Base-by-base conservation (phyloP, 1,284 basidiomycete genomes). In the Austroboletus olivaceoglutinosus region DNA sequence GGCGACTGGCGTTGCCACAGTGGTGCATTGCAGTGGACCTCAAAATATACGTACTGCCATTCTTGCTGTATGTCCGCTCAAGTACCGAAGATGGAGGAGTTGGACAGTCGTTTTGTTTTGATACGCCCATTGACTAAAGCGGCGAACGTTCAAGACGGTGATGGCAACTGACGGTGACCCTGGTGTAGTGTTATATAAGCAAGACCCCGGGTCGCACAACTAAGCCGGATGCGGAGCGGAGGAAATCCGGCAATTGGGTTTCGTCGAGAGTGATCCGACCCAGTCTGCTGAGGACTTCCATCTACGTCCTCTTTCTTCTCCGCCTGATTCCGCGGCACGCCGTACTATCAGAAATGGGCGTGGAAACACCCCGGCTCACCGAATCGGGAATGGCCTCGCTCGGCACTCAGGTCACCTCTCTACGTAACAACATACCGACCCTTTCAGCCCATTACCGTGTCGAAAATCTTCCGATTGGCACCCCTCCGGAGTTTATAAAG, bases 381-480 rank as follows among this genome's bases (percentile, higher is more conserved):
- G 34, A 54, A 61, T 51, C 27, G 39, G 58, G 51, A 37, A 22
- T 45, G 38, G 27, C 47, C 49, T 45, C 25, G 43, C 50, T 45
- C 51, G 42, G 51, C 25, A 27, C 47, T 39, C 48, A 44, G 48
- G 46, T 40, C 43, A 34, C 46, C n/a, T 44, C 50, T 27, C 52
- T 54, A 64, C 67, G 63, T 64, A 66, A 63, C 43, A 23, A 42
- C 38, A 45, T 30, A 10, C 22, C 36, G 49, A 64, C 65, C 64
- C 62, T 65, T 60, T 47, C 42, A 6, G 45, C 50, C 39, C 52
- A 48, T 51, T 38, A 44, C 34, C 46, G 30, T 43, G 36, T 33
- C 33, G 52, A 53, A 57, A 41, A 55, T 46, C 29, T 45, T 48
- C 55, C 55, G 43, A 58, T 56, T 42, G 44, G 45, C 27, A 30